These are phyloP conservation scores for Talaromyces borbonicus DNA, from an alignment of 495 filamentous ascomycete genomes.

Conservation along the genomic window DNA sequence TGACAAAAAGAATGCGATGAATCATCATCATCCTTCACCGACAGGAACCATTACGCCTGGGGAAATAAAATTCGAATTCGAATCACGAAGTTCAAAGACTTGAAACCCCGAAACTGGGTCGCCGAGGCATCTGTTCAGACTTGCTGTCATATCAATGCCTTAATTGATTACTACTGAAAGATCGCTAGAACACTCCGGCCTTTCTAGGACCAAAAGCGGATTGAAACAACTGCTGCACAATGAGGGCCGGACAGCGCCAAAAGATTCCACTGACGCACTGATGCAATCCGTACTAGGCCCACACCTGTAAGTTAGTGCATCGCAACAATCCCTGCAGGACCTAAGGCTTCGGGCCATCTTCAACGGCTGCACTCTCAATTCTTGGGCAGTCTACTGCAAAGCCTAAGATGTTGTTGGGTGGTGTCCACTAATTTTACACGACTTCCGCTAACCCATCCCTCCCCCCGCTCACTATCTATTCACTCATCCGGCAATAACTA, in stretches of 20 bases:
- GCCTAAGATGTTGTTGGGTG: not conserved
- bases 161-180: too few relatives aligned
- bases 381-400: not conserved
- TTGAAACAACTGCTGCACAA: not conserved
- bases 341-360: not conserved
- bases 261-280: not conserved
- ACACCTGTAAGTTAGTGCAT: constrained; percentile 1
- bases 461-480: not conserved
- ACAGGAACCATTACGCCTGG: too few relatives aligned
- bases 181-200: too few relatives aligned
- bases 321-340: constrained; percentile 2
- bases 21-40: too few relatives aligned
- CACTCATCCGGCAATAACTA: not conserved
- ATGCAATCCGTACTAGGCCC: not conserved
- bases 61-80: too few relatives aligned
- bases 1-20: too few relatives aligned
- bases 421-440: not conserved
- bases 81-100: too few relatives aligned
- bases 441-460: not conserved
- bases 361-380: constrained; percentile 3
- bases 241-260: constrained; percentile 4
- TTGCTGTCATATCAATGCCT: too few relatives aligned
- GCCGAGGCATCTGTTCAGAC: too few relatives aligned
- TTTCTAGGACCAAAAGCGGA: not conserved
- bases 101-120: too few relatives aligned